These are phyloP conservation scores for Cladosporium oxysporum DNA, from an alignment of 2,329 filamentous ascomycete genomes.

Conservation along the genomic window DNA sequence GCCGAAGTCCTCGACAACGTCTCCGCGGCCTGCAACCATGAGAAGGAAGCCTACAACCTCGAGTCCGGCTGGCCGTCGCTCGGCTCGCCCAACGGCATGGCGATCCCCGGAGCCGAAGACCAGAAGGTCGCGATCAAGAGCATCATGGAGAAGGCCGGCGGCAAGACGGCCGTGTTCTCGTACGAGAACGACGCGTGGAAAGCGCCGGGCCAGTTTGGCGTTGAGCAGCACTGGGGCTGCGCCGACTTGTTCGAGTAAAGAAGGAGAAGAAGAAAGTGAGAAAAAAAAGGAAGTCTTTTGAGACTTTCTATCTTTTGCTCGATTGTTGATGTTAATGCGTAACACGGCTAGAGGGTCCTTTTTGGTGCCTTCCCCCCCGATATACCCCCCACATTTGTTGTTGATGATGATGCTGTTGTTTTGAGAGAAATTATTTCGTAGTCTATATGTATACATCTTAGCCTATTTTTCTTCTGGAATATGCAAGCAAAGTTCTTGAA, in stretches of 20 bases:
- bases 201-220: slow-evolving; percentile 63
- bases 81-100: slow-evolving; percentile 70
- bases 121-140: slow-evolving; percentile 72
- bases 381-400: neutral
- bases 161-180: slow-evolving; percentile 77
- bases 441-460: neutral
- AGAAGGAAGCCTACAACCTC: slow-evolving; percentile 73
- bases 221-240: slow-evolving; percentile 82
- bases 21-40: slow-evolving; percentile 65
- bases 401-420: neutral
- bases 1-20: slow-evolving; percentile 71
- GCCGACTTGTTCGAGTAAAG: slow-evolving; percentile 35
- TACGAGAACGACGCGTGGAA: slow-evolving; percentile 84
- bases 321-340: neutral
- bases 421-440: neutral
- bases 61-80: slow-evolving; percentile 86
- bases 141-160: slow-evolving; percentile 67
- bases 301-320: neutral
- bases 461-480: neutral
- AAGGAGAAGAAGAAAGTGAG: neutral
- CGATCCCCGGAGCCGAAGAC: slow-evolving; percentile 65
- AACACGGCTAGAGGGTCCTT: neutral
- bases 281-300: neutral
- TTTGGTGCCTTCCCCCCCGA: neutral
- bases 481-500: neutral